Base-by-base conservation (phyloP, 306 rosid species). In the Quercus berberidifolia region DNA sequence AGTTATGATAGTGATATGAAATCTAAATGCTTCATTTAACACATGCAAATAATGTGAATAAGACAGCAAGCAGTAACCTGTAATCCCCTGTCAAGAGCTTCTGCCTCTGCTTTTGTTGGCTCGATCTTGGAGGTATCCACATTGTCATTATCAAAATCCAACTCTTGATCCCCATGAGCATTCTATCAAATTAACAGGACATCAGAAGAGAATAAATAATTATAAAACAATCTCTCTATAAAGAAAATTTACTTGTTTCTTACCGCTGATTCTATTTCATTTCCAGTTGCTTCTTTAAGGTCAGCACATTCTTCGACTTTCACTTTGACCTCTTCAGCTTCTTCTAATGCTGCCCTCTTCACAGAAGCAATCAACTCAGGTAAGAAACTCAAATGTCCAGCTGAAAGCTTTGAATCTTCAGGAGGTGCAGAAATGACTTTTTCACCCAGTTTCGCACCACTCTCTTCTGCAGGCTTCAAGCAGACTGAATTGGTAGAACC, bases 21-120 rank as follows among this genome's bases (percentile, higher is more conserved):
- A 63, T 63, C 35, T 28, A 23, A 49, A 51, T 6, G 31, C 33
- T 71, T 52, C 51, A 18, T 19, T 49, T 21, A 78, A 78, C 69
- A 77, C 20, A 69, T 64, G 67, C 76, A 23, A 75, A 74, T 51
- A 58, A 69, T 71, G 64, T 71, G 78, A 72, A 76, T 76, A 77
- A 74, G 85, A 74, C 56, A 41, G 76, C 65, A 71, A 73, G 74
- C 43, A 71, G 64, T 76, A 83, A 96, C 98, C 94, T 96, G 99
- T 88, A 96, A 84, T 82, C 99, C 99, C 87, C 89, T 89, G 55
- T 88, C 87, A 83, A 96, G 81, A 46, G 99, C 99, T 89, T 96
- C 99, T 59, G 86, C 94, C 92, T 96, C 99, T 1, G 99, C 99
- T 81, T 85, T 85, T 46, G 99, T 96, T 67, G 94, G 93, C 94